Conservation (phyloP, 345 rosid genomes). For the Eutrema heterophyllum region DNA sequence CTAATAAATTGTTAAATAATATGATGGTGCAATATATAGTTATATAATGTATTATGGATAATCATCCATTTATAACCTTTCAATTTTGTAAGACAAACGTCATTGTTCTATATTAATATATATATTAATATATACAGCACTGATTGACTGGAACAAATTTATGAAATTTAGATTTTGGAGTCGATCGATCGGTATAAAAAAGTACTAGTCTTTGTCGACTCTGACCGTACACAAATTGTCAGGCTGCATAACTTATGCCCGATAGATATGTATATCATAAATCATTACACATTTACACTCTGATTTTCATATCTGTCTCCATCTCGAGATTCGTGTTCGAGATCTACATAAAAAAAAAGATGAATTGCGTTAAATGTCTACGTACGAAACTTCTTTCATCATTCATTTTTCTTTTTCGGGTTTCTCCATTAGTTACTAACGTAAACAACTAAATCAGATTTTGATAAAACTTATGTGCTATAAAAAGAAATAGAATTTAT, state of each 20-base stretch:
- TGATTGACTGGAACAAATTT: conserved; percentile 7
- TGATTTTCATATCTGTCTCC: conserved; percentile 26
- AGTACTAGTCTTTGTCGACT: conserved; percentile 20
- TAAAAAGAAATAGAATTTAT: too few species aligned
- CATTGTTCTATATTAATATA: too few species aligned
- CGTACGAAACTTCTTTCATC: conserved; percentile 31
- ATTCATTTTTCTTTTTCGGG: not conserved
- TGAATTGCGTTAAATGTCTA: conserved; percentile 20
- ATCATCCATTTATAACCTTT: too few species aligned
- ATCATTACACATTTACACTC: conserved; percentile 26
- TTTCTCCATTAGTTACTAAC: not conserved
- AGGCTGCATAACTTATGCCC: conserved; percentile 32
- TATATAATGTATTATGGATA: too few species aligned
- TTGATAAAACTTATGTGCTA: too few species aligned
- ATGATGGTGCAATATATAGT: too few species aligned
- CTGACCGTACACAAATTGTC: conserved; percentile 28
- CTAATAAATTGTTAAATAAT: too few species aligned
- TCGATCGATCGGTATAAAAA: conserved; percentile 10
- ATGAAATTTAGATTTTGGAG: conserved; percentile 20
- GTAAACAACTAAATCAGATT: not conserved
- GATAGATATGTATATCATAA: conserved; percentile 16
- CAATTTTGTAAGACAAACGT: too few species aligned
- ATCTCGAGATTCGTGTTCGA: conserved; percentile 24
- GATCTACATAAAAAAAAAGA: conserved; percentile 11
- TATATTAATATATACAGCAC: not conserved